phyloP scores from a whole-genome alignment of 2,329 filamentous ascomycete genomes.

The Aciculosporium take region DNA sequence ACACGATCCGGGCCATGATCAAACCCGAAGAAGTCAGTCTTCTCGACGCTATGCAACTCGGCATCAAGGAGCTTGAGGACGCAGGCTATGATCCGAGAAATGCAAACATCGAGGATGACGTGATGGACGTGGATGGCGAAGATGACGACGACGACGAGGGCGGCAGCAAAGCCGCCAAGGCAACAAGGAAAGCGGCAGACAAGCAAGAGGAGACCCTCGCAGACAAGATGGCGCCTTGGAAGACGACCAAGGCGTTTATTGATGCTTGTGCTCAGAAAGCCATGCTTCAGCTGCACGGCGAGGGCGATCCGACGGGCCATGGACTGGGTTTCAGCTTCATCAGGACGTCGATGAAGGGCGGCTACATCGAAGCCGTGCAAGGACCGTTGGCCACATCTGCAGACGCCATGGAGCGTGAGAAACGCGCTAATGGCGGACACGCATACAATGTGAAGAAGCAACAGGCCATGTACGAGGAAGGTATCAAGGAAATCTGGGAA shows the following conservation, averaged over 20 bases:
- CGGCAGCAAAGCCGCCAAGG: conserved; percentile 24
- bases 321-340: conserved; percentile 95
- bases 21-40: conserved; percentile 91
- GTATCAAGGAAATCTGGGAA: conserved; percentile 85
- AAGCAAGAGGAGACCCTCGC: conserved; percentile 59
- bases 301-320: conserved; percentile 85
- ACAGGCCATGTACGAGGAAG: conserved; percentile 80
- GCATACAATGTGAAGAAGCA: conserved; percentile 96
- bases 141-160: conserved; percentile 33
- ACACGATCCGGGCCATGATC: conserved; percentile 71
- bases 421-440: conserved; percentile 82
- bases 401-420: conserved; percentile 75
- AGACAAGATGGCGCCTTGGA: conserved; percentile 87
- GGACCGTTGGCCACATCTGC: conserved; percentile 53
- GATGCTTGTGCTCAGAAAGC: conserved; percentile 89
- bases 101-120: conserved; percentile 48
- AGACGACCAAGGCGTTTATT: conserved; percentile 90
- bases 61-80: conserved; percentile 78
- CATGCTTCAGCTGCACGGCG: conserved; percentile 88
- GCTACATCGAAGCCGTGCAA: conserved; percentile 70
- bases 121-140: conserved; percentile 49
- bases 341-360: conserved; percentile 96
- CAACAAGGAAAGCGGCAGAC: conserved; percentile 29
- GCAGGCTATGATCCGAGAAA: conserved; percentile 66
- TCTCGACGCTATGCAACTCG: conserved; percentile 93